A percentile compares a stretch with the other conserved stretches of the same genome.
Conservation (phyloP, 331 rosid species). For the Saraca asoca region DNA sequence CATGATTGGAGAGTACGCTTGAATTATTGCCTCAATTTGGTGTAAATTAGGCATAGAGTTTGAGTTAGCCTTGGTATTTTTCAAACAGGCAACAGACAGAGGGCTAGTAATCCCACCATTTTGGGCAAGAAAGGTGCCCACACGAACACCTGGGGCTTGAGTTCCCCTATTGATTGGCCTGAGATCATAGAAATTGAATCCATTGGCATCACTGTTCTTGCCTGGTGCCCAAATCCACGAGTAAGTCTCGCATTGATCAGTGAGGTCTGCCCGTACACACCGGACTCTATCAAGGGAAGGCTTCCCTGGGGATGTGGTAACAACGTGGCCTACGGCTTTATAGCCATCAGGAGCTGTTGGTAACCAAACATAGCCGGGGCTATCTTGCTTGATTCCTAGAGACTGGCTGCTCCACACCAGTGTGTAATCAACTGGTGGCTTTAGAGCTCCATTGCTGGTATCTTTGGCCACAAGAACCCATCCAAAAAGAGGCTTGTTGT, state of each 20-base stretch:
- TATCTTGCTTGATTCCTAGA: constrained; percentile 38
- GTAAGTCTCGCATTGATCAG: constrained; percentile 40
- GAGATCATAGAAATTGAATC: constrained; percentile 42
- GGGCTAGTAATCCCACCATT: constrained; percentile 19
- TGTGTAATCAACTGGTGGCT: constrained; percentile 48
- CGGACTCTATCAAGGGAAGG: constrained; percentile 46
- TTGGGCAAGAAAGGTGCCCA: constrained; percentile 47
- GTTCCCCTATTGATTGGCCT: constrained; percentile 46
- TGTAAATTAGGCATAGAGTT: constrained; percentile 24
- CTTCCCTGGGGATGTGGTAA: constrained; percentile 50
- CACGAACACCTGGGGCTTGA: constrained; percentile 45
- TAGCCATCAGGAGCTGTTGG: constrained; percentile 54
- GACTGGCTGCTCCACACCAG: constrained; percentile 54
- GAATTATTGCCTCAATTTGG: constrained; percentile 24
- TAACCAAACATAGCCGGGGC: constrained; percentile 50
- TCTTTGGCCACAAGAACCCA: constrained; percentile 49
- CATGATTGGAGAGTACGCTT: constrained; percentile 32
- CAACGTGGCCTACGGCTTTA: constrained; percentile 43
- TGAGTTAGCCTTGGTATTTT: constrained; percentile 6
- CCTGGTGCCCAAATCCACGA: constrained; percentile 50
- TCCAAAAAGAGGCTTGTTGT: constrained; percentile 50
- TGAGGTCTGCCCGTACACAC: constrained; percentile 49
- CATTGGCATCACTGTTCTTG: constrained; percentile 20
- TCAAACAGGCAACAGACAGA: constrained; percentile 46
- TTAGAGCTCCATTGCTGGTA: constrained; percentile 23